Evolutionary conservation across 768 basidiomycete genomes (phyloP).

Genomic region (Mycena galopus): DNA sequence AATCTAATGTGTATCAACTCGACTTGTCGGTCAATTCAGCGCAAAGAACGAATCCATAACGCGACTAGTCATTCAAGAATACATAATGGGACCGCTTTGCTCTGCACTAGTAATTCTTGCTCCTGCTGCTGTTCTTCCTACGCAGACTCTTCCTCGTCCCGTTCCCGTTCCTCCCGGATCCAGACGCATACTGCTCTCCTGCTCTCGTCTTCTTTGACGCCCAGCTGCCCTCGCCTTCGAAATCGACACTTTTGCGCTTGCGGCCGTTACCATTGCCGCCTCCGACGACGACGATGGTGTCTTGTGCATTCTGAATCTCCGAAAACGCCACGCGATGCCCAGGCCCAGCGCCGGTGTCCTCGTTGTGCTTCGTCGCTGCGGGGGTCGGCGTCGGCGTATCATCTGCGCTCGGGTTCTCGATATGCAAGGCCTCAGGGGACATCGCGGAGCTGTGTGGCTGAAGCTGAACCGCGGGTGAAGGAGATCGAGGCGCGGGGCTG

Average conservation of each 20-base stretch:
- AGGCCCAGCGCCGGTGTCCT: not conserved
- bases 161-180: not conserved
- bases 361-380: conserved; percentile 1
- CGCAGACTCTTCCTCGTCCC: not conserved
- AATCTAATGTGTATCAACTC: too few relatives aligned
- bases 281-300: too few relatives aligned
- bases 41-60: too few relatives aligned
- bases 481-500: conserved; percentile 6
- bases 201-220: not conserved
- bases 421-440: conserved; percentile 21
- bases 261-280: not conserved
- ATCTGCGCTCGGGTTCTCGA: not conserved
- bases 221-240: conserved; percentile 1
- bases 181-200: too few relatives aligned
- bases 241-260: conserved; percentile 17
- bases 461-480: not conserved
- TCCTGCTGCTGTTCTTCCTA: conserved; percentile 6
- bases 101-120: not conserved
- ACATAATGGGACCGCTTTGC: too few relatives aligned
- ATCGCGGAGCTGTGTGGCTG: not conserved
- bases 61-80: too few relatives aligned
- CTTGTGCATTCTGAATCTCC: conserved; percentile 15
- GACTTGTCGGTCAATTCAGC: too few relatives aligned
- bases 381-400: too few relatives aligned
- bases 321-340: conserved; percentile 1